Evolutionary conservation across 805 yeast species (phyloP).

Genomic region (Ascoidea rubescens): DNA sequence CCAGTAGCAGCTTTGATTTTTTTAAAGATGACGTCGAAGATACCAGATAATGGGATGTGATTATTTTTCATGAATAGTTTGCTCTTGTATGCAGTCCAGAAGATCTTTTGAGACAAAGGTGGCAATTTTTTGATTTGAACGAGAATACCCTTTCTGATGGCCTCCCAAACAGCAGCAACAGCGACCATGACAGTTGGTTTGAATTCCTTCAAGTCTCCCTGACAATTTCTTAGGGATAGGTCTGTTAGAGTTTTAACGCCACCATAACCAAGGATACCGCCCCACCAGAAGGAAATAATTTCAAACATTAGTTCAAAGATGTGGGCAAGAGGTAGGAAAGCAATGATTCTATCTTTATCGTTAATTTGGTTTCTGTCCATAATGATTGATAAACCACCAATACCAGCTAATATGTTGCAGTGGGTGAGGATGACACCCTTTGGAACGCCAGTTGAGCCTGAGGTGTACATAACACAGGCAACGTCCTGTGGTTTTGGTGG

Average conservation of each 20-base stretch:
- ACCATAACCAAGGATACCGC: constrained; percentile 81
- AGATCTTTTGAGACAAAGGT: constrained; percentile 54
- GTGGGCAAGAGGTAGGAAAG: constrained; percentile 92
- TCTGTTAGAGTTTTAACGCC: constrained; percentile 84
- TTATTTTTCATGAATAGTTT: constrained; percentile 49
- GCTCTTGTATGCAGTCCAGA: constrained; percentile 78
- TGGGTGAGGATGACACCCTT: constrained; percentile 70
- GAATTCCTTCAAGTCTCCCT: constrained; percentile 77
- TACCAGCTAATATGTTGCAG: constrained; percentile 63
- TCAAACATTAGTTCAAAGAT: constrained; percentile 90
- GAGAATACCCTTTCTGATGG: constrained; percentile 82
- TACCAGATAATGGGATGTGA: constrained; percentile 60
- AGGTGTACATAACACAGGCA: constrained; percentile 75
- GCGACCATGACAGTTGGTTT: constrained; percentile 94
- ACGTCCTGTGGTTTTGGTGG: constrained; percentile 45
- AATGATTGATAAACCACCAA: constrained; percentile 65
- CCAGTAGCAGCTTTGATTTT: constrained; percentile 91
- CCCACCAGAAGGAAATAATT: constrained; percentile 73
- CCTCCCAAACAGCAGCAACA: constrained; percentile 98
- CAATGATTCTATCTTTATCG: constrained; percentile 58
- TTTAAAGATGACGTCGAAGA: constrained; percentile 60
- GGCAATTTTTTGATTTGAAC: constrained; percentile 61
- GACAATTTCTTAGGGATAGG: constrained; percentile 67
- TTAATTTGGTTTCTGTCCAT: constrained; percentile 38
- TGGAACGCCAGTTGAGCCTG: constrained; percentile 78